Evolutionary conservation across 78 protist species (phyloP).

Genomic region (Emiliania huxleyi): DNA sequence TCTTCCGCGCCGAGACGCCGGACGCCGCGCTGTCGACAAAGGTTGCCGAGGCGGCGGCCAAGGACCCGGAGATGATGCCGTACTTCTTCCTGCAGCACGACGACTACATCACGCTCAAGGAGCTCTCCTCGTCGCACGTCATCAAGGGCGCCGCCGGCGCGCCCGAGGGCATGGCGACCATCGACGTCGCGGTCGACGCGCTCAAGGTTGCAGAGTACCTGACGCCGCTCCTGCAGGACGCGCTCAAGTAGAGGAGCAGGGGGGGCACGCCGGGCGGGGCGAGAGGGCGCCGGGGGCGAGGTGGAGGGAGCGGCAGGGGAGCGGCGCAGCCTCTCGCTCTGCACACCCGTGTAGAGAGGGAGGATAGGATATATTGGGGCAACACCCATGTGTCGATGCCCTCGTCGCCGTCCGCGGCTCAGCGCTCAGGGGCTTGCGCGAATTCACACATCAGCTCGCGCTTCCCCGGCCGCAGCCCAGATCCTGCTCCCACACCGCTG

Average conservation of each 20-base stretch:
- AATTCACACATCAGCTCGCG: too few species aligned
- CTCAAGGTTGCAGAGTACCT: slow-evolving; percentile 19
- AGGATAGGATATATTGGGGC: too few species aligned
- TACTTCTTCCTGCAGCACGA: slow-evolving; percentile 21
- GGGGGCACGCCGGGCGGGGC: too few species aligned
- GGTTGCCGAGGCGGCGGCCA: neutral
- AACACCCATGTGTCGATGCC: too few species aligned
- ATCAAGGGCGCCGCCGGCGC: neutral
- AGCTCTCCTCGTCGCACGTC: neutral
- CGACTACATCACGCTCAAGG: slow-evolving; percentile 14
- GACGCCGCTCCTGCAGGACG: neutral
- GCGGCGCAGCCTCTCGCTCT: too few species aligned
- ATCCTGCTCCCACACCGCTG: too few species aligned
- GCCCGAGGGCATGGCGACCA: slow-evolving; percentile 20
- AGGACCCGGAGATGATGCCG: slow-evolving; percentile 10
- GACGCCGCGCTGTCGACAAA: neutral
- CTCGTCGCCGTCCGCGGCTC: too few species aligned
- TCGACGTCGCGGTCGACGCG: neutral
- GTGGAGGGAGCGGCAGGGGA: too few species aligned
- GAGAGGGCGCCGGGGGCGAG: too few species aligned
- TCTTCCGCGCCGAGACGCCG: slow-evolving; percentile 7
- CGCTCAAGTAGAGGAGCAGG: neutral
- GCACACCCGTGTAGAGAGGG: too few species aligned
- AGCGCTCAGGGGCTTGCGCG: too few species aligned
- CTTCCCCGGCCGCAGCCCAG: too few species aligned